Percentiles rank a stretch among this genome's conserved stretches.
phyloP scores from a whole-genome alignment of 176 grass and related monocot genomes.

The Panicum miliaceum region DNA sequence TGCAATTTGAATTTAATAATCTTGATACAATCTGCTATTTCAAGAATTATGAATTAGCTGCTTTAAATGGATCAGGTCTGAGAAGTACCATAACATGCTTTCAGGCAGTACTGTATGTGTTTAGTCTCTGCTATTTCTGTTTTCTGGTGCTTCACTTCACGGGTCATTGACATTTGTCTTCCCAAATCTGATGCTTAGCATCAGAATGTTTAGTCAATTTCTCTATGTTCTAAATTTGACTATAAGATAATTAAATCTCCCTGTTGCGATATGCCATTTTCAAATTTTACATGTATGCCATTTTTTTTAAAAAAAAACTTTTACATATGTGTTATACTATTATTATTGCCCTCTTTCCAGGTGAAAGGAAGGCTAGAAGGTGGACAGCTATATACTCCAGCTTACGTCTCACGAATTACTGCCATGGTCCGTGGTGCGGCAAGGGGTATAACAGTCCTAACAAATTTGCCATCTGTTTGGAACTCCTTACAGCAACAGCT shows the following conservation, averaged over 20 bases:
- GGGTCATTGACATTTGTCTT: background rate
- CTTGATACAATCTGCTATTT: slow-evolving; percentile 11
- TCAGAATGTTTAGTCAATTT: background rate
- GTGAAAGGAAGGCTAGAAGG: slow-evolving; percentile 97
- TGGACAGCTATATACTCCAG: slow-evolving; percentile 92
- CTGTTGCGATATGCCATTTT: background rate
- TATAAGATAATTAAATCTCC: background rate
- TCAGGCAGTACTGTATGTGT: background rate
- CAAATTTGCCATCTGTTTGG: slow-evolving; percentile 91
- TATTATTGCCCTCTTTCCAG: slow-evolving; percentile 43
- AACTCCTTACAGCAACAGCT: slow-evolving; percentile 92
- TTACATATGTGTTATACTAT: slow-evolving; percentile 14
- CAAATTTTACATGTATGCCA: background rate
- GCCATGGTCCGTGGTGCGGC: slow-evolving; percentile 91
- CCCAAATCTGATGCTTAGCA: background rate
- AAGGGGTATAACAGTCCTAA: slow-evolving; percentile 84
- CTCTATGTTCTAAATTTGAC: background rate
- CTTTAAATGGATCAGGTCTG: background rate
- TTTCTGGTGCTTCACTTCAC: background rate
- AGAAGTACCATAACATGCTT: background rate
- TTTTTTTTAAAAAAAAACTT: background rate
- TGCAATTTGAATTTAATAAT: background rate
- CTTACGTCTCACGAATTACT: slow-evolving; percentile 85
- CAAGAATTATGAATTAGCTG: slow-evolving; percentile 21
- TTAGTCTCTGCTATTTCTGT: background rate